Base-by-base conservation (phyloP, 148 eudicot genomes). In the Chenopodium album region DNA sequence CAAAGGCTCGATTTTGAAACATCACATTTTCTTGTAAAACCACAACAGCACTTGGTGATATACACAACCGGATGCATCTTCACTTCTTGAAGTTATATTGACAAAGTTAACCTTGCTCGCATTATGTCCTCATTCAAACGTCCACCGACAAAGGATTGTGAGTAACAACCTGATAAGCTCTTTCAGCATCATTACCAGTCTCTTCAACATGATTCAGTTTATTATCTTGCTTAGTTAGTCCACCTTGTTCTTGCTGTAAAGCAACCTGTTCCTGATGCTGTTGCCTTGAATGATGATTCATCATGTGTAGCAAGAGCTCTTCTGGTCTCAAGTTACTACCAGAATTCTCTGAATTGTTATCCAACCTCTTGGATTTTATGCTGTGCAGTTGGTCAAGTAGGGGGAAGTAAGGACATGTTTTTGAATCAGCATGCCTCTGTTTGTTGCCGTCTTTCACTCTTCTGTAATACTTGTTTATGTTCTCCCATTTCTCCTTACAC, bases 401-500 rank as follows among this genome's bases (percentile, higher is more conserved):
- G 81, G 91, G 83, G 71, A 91, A 94, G 75, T 94, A 94, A 10
- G 94, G 90, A 76, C 98, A 94, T 44, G 98, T 91, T 84, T 92
- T 94, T 56, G 94, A 91, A 83, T 92, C 94, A 29, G 84, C 80
- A n/a, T 93, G 88, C 84, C 93, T 86, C 75, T 84, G 91, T 87
- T 88, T 94, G 84, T 92, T 90, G 88, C 90, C 87, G 22, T 94
- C 94, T 82, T 90, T 94, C 20, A 89, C 92, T 79, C 88, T 91
- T 88, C 88, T 90, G 87, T 82, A 94, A 77, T 94, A 94, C 88
- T 94, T 94, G 88, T 94, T 94, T 29, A 94, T 94, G 75, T 94
- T 94, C 82, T 92, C 98, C 98, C 98, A 93, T 76, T 93, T 93
- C 89, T 94, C 98, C 77, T 94, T 94, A 68, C 96, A 94, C 80